These are phyloP conservation scores for Murraya koenigii DNA, from an alignment of 345 rosid genomes.

Conservation along the genomic window DNA sequence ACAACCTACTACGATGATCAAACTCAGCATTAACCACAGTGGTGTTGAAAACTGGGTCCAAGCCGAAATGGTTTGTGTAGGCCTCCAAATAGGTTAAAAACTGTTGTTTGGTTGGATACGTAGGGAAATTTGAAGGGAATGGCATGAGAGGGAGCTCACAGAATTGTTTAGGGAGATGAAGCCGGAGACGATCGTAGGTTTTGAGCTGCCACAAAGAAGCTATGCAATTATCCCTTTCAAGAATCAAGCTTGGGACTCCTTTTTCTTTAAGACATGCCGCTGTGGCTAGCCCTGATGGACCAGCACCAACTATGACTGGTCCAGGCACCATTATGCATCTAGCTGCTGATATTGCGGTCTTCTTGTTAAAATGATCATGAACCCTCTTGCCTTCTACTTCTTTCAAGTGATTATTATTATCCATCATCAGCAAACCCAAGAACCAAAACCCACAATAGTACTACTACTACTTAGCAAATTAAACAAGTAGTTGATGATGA, in stretches of 20 bases:
- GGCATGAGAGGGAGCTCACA: constrained; percentile 74
- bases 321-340: constrained; percentile 40
- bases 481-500: constrained; percentile 1
- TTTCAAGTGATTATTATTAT: constrained; percentile 36
- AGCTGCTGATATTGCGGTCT: constrained; percentile 7
- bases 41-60: constrained; percentile 49
- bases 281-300: constrained; percentile 74
- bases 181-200: constrained; percentile 85
- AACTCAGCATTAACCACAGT: constrained; percentile 56
- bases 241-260: constrained; percentile 57
- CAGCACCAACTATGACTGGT: constrained; percentile 78
- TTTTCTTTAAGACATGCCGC: constrained; percentile 67
- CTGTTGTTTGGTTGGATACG: constrained; percentile 77
- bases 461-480: no score
- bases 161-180: constrained; percentile 84
- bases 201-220: constrained; percentile 78
- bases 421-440: neutral
- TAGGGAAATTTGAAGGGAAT: constrained; percentile 62
- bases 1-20: constrained; percentile 40
- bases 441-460: neutral
- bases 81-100: constrained; percentile 57
- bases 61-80: constrained; percentile 38
- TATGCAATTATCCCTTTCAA: constrained; percentile 62
- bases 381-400: constrained; percentile 51
- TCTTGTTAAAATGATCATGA: constrained; percentile 40